These are phyloP conservation scores for Fusarium tjaetaba DNA, from an alignment of 2,329 filamentous ascomycete species.

Conservation along the genomic window DNA sequence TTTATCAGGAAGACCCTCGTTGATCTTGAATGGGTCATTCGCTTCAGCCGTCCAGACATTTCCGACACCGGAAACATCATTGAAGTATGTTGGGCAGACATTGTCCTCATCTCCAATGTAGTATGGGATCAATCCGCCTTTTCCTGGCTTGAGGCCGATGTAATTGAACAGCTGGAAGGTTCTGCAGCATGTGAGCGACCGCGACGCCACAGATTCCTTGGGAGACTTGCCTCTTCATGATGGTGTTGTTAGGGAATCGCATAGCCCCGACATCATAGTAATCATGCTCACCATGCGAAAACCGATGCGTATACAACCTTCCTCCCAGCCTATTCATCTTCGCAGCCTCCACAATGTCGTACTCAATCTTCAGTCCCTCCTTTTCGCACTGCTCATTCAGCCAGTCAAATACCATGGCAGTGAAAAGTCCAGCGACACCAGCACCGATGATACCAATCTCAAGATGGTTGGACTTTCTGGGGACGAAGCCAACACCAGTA, in stretches of 20 bases:
- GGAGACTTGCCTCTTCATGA: slow-evolving; percentile 32
- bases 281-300: slow-evolving; percentile 32
- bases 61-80: background rate
- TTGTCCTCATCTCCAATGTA: slow-evolving; percentile 7
- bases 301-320: slow-evolving; percentile 50
- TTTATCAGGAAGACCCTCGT: slow-evolving; percentile 1
- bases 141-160: slow-evolving; percentile 18
- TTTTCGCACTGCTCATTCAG: slow-evolving; percentile 10
- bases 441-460: slow-evolving; percentile 12
- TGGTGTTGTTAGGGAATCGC: slow-evolving; percentile 50
- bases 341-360: slow-evolving; percentile 51
- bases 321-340: slow-evolving; percentile 48
- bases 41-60: background rate
- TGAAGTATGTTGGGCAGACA: slow-evolving; percentile 29
- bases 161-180: slow-evolving; percentile 34
- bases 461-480: background rate
- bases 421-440: slow-evolving; percentile 15
- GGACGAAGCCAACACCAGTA: background rate
- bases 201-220: fast-evolving
- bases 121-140: slow-evolving; percentile 29
- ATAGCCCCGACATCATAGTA: slow-evolving; percentile 53
- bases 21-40: slow-evolving; percentile 20
- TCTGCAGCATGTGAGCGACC: background rate
- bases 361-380: slow-evolving; percentile 43
- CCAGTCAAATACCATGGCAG: slow-evolving; percentile 10